Evolutionary conservation across 1,139 yeast species (phyloP).

Genomic region (Zygotorulaspora mrakii): DNA sequence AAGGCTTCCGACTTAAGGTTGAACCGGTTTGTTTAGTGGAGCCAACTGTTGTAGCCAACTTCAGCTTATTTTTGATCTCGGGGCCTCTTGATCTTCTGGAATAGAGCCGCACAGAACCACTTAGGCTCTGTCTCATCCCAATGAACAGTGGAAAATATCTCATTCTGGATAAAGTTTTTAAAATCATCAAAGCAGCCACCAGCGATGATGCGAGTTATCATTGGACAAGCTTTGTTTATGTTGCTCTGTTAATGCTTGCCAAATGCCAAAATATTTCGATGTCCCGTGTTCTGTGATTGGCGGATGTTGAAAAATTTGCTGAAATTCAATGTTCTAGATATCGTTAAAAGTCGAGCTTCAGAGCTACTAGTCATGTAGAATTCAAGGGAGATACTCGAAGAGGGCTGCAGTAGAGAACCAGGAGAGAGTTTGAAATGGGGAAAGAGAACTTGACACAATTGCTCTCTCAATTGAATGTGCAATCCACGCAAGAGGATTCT

Average conservation of each 20-base stretch:
- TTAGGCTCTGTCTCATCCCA: neutral
- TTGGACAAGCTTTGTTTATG: too few species aligned
- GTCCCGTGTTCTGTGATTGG: neutral
- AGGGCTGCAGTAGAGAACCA: neutral
- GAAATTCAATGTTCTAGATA: too few species aligned
- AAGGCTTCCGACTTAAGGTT: too few species aligned
- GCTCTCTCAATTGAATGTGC: constrained; percentile 46
- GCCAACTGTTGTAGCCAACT: constrained; percentile 14
- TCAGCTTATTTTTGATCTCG: constrained; percentile 9
- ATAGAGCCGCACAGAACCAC: constrained; percentile 10
- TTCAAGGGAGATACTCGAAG: neutral
- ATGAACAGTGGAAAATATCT: neutral
- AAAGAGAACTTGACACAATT: constrained; percentile 41
- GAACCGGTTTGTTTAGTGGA: neutral
- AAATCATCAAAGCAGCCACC: neutral
- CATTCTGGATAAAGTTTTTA: neutral
- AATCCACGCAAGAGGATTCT: constrained; percentile 46
- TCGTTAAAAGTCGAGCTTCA: too few species aligned
- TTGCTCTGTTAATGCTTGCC: too few species aligned
- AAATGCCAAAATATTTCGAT: neutral
- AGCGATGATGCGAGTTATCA: too few species aligned
- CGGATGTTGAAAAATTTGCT: constrained; percentile 2
- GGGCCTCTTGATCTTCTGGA: constrained; percentile 6
- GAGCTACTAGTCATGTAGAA: neutral
- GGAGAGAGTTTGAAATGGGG: constrained; percentile 19